These are phyloP conservation scores for Fusarium decemcellulare DNA, from an alignment of 2,329 filamentous ascomycete species.

Conservation along the genomic window DNA sequence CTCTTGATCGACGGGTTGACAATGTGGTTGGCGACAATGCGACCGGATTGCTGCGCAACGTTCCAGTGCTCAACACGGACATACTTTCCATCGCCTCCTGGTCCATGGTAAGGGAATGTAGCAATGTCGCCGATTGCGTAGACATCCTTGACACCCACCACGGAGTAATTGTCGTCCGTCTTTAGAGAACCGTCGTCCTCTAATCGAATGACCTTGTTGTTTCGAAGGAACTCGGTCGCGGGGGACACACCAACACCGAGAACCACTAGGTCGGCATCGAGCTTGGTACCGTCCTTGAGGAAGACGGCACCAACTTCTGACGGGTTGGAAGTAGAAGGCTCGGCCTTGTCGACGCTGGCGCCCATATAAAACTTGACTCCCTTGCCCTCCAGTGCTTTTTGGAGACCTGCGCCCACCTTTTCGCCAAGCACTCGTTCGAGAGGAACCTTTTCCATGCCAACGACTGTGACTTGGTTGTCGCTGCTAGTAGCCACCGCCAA, in stretches of 20 bases:
- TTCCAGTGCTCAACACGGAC: constrained; percentile 98
- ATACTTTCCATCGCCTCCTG: constrained; percentile 80
- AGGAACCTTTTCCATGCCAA: constrained; percentile 90
- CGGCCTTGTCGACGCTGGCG: constrained; percentile 86
- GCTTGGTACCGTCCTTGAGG: constrained; percentile 86
- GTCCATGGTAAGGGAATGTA: constrained; percentile 93
- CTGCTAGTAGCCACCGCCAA: constrained; percentile 86
- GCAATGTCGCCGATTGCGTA: constrained; percentile 97
- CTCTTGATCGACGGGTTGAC: constrained; percentile 72
- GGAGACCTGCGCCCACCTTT: constrained; percentile 85
- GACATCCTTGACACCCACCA: constrained; percentile 83
- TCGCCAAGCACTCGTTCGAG: constrained; percentile 89
- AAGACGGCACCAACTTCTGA: constrained; percentile 84
- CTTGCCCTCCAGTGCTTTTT: constrained; percentile 83
- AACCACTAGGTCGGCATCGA: constrained; percentile 91
- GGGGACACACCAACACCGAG: constrained; percentile 92
- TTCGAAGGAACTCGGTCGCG: constrained; percentile 84
- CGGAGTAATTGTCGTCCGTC: constrained; percentile 84
- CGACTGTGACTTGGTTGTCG: constrained; percentile 86
- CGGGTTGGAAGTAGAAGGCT: constrained; percentile 76
- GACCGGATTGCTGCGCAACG: constrained; percentile 93
- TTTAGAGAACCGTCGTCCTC: constrained; percentile 88
- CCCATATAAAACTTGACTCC: constrained; percentile 91
- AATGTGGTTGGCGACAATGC: constrained; percentile 84
- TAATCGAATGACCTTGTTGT: constrained; percentile 78